A percentile compares a stretch with the other conserved stretches of the same genome.
phyloP scores from a whole-genome alignment of 352 stramenopile species.

The Globisporangium yorkense region DNA sequence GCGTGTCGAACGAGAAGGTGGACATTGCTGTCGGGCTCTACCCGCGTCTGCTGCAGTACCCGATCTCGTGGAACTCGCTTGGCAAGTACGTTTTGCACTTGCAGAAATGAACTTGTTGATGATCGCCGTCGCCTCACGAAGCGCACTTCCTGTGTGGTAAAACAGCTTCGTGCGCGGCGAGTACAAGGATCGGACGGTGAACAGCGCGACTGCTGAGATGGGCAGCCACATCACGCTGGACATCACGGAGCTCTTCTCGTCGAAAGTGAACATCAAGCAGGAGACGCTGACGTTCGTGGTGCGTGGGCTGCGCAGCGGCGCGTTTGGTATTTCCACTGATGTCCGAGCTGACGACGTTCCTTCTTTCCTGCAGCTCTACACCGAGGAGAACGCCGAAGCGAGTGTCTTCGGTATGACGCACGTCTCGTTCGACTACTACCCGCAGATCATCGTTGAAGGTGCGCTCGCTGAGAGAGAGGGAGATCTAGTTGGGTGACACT shows the following conservation, averaged over 20 bases:
- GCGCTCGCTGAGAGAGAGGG: background rate
- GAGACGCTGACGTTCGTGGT: conserved; percentile 56
- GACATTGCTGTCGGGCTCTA: conserved; percentile 46
- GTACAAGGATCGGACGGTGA: conserved; percentile 47
- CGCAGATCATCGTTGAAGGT: conserved; percentile 77
- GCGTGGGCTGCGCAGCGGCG: background rate
- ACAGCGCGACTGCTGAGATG: conserved; percentile 41
- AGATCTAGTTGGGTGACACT: background rate
- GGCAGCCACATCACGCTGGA: conserved; percentile 71
- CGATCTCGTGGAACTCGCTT: conserved; percentile 60
- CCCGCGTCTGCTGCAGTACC: conserved; percentile 40
- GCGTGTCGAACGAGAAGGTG: conserved; percentile 33
- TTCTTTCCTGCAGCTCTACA: conserved; percentile 26
- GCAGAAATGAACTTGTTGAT: too few species aligned
- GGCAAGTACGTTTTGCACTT: conserved; percentile 19
- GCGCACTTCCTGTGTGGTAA: background rate
- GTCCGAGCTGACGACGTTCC: background rate
- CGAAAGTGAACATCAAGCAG: conserved; percentile 35
- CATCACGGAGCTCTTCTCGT: conserved; percentile 71
- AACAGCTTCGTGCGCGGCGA: conserved; percentile 21
- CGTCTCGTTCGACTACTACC: conserved; percentile 59
- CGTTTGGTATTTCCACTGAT: too few species aligned
- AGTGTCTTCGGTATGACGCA: conserved; percentile 55
- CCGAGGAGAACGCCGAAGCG: conserved; percentile 39
- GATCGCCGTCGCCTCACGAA: background rate